A percentile compares a stretch with the other conserved stretches of the same genome.
Evolutionary conservation across 345 rosid genomes (phyloP).

Genomic region (Arabidopsis arenosa): DNA sequence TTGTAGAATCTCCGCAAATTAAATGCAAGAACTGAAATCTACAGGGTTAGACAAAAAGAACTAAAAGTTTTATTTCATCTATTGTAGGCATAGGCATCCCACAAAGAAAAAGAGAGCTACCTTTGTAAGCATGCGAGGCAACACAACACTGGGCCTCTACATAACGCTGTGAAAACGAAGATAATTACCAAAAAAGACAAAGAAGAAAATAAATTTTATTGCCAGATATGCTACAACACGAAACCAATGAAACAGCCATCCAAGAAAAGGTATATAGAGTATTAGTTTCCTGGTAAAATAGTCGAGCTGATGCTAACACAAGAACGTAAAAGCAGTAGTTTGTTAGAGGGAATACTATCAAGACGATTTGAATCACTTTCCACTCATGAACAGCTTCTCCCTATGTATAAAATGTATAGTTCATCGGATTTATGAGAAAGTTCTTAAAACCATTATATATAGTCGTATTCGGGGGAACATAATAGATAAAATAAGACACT

Average conservation of each 20-base stretch:
- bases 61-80: conserved; percentile 9
- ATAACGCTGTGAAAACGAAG: conserved; percentile 70
- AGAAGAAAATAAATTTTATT: neutral
- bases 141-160: conserved; percentile 95
- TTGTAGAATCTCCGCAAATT: neutral
- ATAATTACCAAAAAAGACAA: conserved; percentile 10
- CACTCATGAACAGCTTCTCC: conserved; percentile 14
- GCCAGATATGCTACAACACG: neutral
- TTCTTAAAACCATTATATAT: neutral
- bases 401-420: conserved; percentile 1
- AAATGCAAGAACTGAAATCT: conserved; percentile 3
- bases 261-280: neutral
- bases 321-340: conserved; percentile 5
- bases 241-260: conserved; percentile 21
- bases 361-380: conserved; percentile 5
- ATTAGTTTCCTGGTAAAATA: conserved; percentile 4
- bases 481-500: neutral
- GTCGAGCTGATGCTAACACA: conserved; percentile 18
- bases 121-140: conserved; percentile 93
- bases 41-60: neutral
- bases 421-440: neutral
- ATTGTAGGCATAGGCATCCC: conserved; percentile 7
- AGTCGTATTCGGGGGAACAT: neutral
- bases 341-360: conserved; percentile 7
- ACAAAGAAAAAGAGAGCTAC: conserved; percentile 48